phyloP scores from a whole-genome alignment of 225 moss, liverwort and hornwort genomes.

The Rhytidiadelphus loreus region DNA sequence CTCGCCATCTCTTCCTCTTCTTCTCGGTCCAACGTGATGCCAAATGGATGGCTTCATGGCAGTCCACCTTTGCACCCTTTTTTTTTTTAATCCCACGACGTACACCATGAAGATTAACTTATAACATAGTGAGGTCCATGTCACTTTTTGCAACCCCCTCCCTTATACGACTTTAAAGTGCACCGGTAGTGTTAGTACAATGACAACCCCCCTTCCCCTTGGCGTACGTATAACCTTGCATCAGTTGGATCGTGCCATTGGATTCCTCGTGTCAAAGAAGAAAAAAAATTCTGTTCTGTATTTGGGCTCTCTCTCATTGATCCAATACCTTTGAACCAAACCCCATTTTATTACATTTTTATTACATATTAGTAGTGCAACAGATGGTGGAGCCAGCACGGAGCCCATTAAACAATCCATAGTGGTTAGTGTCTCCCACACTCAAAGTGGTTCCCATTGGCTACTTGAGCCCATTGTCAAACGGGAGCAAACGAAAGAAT shows the following conservation, averaged over 20 bases:
- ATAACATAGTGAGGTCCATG: not conserved
- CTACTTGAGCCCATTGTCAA: not conserved
- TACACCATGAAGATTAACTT: not conserved
- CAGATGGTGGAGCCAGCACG: not conserved
- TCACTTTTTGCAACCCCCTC: not conserved
- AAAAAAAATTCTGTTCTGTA: not conserved
- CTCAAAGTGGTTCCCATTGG: not conserved
- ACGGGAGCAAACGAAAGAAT: not conserved
- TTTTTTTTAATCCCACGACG: not conserved
- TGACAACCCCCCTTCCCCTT: too few relatives aligned
- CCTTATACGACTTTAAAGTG: not conserved
- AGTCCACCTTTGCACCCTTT: not conserved
- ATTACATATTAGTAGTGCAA: too few relatives aligned
- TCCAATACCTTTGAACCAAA: not conserved
- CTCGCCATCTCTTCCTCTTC: not conserved
- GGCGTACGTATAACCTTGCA: too few relatives aligned
- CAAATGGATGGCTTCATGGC: not conserved
- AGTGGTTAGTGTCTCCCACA: not conserved
- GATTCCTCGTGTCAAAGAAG: not conserved
- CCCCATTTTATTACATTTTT: not conserved
- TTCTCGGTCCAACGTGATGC: not conserved
- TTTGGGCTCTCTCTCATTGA: not conserved
- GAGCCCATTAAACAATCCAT: not conserved
- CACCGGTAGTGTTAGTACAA: too few relatives aligned
- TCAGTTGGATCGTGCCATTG: not conserved